Base-by-base conservation (phyloP, 2,329 filamentous ascomycete genomes). In the Colletotrichum musae region DNA sequence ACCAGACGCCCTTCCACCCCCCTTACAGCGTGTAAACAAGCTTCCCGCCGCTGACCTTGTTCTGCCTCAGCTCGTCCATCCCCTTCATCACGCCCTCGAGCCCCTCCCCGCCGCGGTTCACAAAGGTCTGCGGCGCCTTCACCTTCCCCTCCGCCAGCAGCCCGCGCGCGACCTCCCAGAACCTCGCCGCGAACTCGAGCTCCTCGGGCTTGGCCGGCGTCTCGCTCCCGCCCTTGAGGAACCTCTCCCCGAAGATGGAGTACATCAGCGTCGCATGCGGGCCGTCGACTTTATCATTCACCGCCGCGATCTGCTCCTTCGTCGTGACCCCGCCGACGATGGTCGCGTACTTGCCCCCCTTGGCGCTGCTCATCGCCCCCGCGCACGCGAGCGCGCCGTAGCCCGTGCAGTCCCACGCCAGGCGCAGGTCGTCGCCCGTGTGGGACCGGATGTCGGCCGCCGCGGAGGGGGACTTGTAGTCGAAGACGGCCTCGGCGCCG, bases 401-500 rank as follows among this genome's bases (percentile, higher is more conserved):
- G 58, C 74, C 15, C 50, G 58, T 74, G 72, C 79, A 82, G 73
- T 84, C 82, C 74, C 80, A 80, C 12, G 77, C 80, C 6, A 75
- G 65, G 3, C 61, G 60, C 6, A 81, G 72, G 13, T 72, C 68
- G 39, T 73, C 65, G 41, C 69, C 62, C 28, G 73, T 75, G 47
- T 73, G 62, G n/a, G 72, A 62, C 6, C 64, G 71, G 48, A 80
- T 77, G 1, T 73, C 65, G 0, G 26, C 64, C 4, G 69, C 73
- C 18, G 70, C 73, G 4, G 63, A 72, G 1, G 71, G 66, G 12
- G 74, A 67, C 18, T 74, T 75, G 76, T 88, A 86, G 77, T 88
- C 84, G 67, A 87, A 84, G 28, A 78, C 80, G 4, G 75, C 74
- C 26, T 82, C 81, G 6, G 85, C 86, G 21, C 86, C 86, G 7